Base-by-base conservation (phyloP, 345 rosid species). In the Rhodamnia argentea region DNA sequence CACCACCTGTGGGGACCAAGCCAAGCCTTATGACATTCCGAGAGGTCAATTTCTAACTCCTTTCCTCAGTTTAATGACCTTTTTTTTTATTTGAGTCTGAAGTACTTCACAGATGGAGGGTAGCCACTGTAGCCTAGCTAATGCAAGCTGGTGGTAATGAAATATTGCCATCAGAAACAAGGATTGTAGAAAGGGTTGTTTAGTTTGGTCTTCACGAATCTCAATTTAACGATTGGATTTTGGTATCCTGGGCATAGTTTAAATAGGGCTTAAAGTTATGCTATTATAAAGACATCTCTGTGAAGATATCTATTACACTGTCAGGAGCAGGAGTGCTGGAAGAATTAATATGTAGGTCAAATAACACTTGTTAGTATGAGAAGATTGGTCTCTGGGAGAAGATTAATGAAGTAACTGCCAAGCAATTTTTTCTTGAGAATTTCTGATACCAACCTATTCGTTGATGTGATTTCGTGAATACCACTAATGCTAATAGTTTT, bases 21-120 rank as follows among this genome's bases (percentile, higher is more conserved):
- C 99, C 99, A 60, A 96, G 99, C 89, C 96, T 96, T 56, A 95
- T 96, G 98, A 96, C 98, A 85, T 95, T 96, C 88, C 91, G 92
- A n/a, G 98, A 96, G 97, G 99, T 96, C 88, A 88, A 87, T 56
- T 85, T 57, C 32, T 83, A 5, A 18, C 55, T 53, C 20, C 60
- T 51, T 85, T 54, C 37, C 47, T 81, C 52, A 57, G 56, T 82
- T 58, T 57, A 24, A 75, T 29, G 57, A n/a, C 82, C 57, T 4
- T 26, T 52, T 32, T 32, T 6, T 83, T 6, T 64, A 44, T 37
- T 37, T 57, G 51, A 47, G 50, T 82, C 37, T 54, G 58, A 32
- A 16, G 14, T 13, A 51, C 40, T 13, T 29, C 7, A 16, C 9
- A 16, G 42, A 29, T 64, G 76, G 22, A 64, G 76, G 42, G 44